These are phyloP conservation scores for Juglanconis juglandina DNA, from an alignment of 2,329 filamentous ascomycete species.

Conservation along the genomic window DNA sequence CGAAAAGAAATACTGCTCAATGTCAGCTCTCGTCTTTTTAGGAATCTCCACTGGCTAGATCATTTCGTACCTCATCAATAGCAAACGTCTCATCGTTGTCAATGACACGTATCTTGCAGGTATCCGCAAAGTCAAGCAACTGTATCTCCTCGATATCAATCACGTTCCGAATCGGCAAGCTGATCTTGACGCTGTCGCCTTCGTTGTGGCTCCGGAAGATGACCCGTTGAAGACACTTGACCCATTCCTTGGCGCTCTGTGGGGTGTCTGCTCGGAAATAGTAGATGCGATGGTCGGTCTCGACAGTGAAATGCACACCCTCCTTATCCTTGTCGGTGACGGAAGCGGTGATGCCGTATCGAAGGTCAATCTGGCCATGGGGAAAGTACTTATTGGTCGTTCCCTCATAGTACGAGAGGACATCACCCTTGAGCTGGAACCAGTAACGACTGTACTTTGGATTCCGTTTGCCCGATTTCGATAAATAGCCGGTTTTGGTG, in stretches of 20 bases:
- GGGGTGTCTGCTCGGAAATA: constrained; percentile 86
- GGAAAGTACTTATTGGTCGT: constrained; percentile 87
- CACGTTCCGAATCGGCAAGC: constrained; percentile 80
- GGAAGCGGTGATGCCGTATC: constrained; percentile 85
- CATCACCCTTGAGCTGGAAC: constrained; percentile 89
- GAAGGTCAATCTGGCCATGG: constrained; percentile 83
- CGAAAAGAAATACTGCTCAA: constrained; percentile 83
- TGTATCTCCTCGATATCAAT: constrained; percentile 90
- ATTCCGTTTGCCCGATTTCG: constrained; percentile 84
- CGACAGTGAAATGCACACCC: constrained; percentile 71
- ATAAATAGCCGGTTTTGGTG: constrained; percentile 82
- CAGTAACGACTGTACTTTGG: constrained; percentile 86
- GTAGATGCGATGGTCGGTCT: constrained; percentile 78
- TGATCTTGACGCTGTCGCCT: constrained; percentile 95
- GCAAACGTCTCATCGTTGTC: constrained; percentile 93
- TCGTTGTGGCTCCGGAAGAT: constrained; percentile 96
- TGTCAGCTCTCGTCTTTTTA: constrained; percentile 21
- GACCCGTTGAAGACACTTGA: constrained; percentile 86
- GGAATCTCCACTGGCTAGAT: too few species aligned
- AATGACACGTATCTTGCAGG: constrained; percentile 87
- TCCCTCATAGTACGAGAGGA: constrained; percentile 84
- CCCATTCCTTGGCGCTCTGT: constrained; percentile 91
- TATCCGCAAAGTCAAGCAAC: constrained; percentile 88
- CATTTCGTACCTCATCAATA: constrained; percentile 73
- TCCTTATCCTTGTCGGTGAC: constrained; percentile 76